Evolutionary conservation across 495 filamentous ascomycete species (phyloP).

Genomic region (Tuber microsphaerosporum): DNA sequence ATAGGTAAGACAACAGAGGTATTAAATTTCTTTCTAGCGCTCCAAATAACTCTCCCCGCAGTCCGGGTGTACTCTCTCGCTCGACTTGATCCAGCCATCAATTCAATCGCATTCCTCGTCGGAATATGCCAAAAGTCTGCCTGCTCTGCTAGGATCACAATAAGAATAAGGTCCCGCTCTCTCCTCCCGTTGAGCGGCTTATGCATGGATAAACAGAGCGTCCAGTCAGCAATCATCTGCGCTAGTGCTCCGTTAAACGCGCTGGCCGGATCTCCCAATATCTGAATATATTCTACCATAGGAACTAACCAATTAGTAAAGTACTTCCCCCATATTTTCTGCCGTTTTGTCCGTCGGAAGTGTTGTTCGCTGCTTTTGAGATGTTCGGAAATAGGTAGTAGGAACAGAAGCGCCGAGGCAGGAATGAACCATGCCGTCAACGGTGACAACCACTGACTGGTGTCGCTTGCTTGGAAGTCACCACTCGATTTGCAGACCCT

Average conservation of each 20-base stretch:
- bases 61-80: slow-evolving; percentile 35
- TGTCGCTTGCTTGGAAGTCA: slow-evolving; percentile 26
- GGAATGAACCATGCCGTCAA: slow-evolving; percentile 37
- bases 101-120: slow-evolving; percentile 28
- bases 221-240: slow-evolving; percentile 34
- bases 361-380: slow-evolving; percentile 18
- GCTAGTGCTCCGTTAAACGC: slow-evolving; percentile 37
- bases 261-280: slow-evolving; percentile 36
- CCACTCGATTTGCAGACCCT: slow-evolving; percentile 25
- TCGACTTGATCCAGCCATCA: slow-evolving; percentile 28
- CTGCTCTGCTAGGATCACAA: slow-evolving; percentile 35
- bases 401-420: slow-evolving; percentile 30
- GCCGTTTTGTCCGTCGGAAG: slow-evolving; percentile 1
- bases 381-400: slow-evolving; percentile 37
- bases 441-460: slow-evolving; percentile 35
- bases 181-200: slow-evolving; percentile 20
- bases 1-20: slow-evolving; percentile 38
- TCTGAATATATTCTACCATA: slow-evolving; percentile 29
- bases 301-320: slow-evolving; percentile 33
- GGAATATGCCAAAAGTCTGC: slow-evolving; percentile 19
- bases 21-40: slow-evolving; percentile 40
- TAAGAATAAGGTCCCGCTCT: slow-evolving; percentile 32
- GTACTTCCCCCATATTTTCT: slow-evolving; percentile 22
- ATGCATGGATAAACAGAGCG: slow-evolving; percentile 25
- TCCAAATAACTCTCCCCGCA: slow-evolving; percentile 35